Evolutionary conservation across 2,329 filamentous ascomycete species (phyloP), one percentile per base, ranked within the genome.

Genomic region (Colletotrichum spaethianum): DNA sequence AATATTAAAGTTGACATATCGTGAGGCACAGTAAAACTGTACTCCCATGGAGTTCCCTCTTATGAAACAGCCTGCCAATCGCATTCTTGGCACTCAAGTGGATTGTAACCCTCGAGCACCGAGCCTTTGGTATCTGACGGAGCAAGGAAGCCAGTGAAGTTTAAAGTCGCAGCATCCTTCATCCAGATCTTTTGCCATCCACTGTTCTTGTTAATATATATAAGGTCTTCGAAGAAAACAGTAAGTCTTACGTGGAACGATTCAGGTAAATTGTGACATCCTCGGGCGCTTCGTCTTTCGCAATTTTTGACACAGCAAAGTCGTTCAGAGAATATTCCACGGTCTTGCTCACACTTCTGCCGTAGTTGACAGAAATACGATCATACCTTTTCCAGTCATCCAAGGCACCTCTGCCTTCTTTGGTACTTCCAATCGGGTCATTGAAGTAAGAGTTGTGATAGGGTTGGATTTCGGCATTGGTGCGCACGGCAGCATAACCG

Each of bases 131-230:
- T 78, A 50, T 83, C 80, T 2, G 85, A 83, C 0, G 90, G 90
- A 2, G 89, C 87, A 12, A 91, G 81, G 75, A 91, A 92, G 2
- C 89, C 90, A 0, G 82, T 84, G 75, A 89, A 90, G 50, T 82
- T 80, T 1, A 79, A 73, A 1, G 83, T 84, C 0, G 86, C 80
- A 1, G 85, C 85, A 1, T 85, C 78, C 0, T 83, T 70, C 55
- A 89, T 86, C 89, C 88, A 92, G 62, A 90, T 88, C 62, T 88
- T 89, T 28, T 88, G 85, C 90, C 90, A 92, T 23, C 90, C 88
- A 1, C 67, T 72, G 23, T 3, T 4, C 3, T 14, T 16, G 61
- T 70, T 0, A 70, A 40, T 11, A 0, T 7, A 56, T 26, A 36
- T 33, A 40, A 3, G 12, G 2, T 11, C 28, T 3, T 42, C 0